A percentile compares a stretch with the other conserved stretches of the same genome.
phyloP scores from a whole-genome alignment of 1,284 basidiomycete genomes.

The Puccinia coronata region DNA sequence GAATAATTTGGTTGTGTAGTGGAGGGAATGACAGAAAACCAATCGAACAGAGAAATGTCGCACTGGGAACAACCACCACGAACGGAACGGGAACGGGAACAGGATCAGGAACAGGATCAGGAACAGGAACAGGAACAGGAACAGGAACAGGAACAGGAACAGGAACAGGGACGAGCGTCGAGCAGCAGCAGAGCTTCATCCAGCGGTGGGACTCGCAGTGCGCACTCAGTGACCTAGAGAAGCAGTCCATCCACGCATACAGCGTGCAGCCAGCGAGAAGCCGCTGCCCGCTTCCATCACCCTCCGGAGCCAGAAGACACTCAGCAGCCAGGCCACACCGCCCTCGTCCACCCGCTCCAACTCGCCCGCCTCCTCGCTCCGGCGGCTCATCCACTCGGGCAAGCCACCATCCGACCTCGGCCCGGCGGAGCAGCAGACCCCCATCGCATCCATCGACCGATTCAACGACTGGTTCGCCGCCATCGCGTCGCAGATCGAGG shows the following conservation, averaged over 20 bases:
- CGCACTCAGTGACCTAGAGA: constrained; percentile 23
- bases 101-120: too few relatives aligned
- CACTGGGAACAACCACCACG: too few relatives aligned
- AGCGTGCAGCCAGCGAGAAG: constrained; percentile 6
- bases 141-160: not conserved
- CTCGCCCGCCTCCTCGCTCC: not conserved
- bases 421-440: constrained; percentile 67
- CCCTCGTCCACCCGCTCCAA: not conserved
- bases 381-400: too few relatives aligned
- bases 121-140: too few relatives aligned
- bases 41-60: too few relatives aligned
- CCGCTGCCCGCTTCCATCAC: not conserved
- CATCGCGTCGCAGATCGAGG: constrained; percentile 80
- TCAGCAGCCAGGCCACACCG: not conserved
- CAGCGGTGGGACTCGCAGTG: constrained; percentile 32
- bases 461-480: constrained; percentile 92
- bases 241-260: constrained; percentile 34
- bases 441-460: constrained; percentile 82
- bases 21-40: too few relatives aligned
- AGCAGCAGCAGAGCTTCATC: not conserved
- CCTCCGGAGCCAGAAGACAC: not conserved
- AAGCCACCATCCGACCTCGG: constrained; percentile 60
- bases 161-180: not conserved
- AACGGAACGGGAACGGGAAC: too few relatives aligned
- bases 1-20: too few relatives aligned